Conservation (phyloP, 2,329 filamentous ascomycete genomes). For the Hortaea werneckii region DNA sequence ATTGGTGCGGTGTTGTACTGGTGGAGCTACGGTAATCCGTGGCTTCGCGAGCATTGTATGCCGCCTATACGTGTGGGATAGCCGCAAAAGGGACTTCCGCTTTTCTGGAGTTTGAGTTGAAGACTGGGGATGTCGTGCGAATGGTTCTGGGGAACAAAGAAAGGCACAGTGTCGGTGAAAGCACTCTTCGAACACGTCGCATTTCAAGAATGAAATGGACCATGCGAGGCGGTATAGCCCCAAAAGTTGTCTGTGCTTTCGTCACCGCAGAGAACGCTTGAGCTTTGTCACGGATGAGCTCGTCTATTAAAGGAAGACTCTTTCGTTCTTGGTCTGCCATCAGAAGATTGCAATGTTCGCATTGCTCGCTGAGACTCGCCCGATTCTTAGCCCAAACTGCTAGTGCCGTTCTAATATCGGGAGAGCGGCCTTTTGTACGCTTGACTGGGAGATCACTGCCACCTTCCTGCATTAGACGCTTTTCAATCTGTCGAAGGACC, state of each 20-base stretch:
- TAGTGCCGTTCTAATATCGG: conserved; percentile 85
- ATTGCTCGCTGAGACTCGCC: conserved; percentile 8
- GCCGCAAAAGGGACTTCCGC: conserved; percentile 54
- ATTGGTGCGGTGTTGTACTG: conserved; percentile 43
- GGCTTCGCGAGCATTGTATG: conserved; percentile 69
- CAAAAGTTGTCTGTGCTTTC: conserved; percentile 48
- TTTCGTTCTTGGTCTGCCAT: conserved; percentile 51
- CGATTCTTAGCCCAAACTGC: conserved; percentile 73
- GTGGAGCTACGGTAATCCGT: conserved; percentile 71
- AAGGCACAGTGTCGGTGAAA: conserved; percentile 55
- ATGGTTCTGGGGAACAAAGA: conserved; percentile 59
- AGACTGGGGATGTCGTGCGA: conserved; percentile 67
- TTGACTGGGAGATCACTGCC: conserved; percentile 71
- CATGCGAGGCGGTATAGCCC: conserved; percentile 51
- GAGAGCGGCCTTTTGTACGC: conserved; percentile 71
- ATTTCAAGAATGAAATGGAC: conserved; percentile 55
- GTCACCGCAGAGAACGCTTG: conserved; percentile 58
- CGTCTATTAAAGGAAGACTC: conserved; percentile 65
- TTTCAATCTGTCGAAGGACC: conserved; percentile 86
- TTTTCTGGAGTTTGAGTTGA: conserved; percentile 62
- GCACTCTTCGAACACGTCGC: conserved; percentile 57
- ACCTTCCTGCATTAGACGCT: conserved; percentile 76
- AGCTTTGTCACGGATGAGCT: conserved; percentile 77
- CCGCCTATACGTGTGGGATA: conserved; percentile 41
- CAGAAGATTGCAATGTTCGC: conserved; percentile 1